Percentiles rank a stretch among this genome's conserved stretches.
Conservation (phyloP, 768 basidiomycete species). For the Tubosaeta sp. region DNA sequence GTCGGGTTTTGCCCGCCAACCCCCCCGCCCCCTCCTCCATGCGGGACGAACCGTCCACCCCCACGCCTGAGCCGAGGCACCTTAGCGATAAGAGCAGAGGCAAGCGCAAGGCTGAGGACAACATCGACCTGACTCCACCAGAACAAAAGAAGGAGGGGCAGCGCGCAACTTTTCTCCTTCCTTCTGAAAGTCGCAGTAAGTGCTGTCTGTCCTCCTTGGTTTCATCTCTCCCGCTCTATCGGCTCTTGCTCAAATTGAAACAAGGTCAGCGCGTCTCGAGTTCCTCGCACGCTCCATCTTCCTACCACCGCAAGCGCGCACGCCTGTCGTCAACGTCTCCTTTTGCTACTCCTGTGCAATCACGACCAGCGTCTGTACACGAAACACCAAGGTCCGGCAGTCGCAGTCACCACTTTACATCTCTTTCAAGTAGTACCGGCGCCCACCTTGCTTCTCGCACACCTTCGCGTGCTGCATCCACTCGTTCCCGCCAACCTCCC, state of each 20-base stretch:
- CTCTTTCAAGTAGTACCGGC: slow-evolving; percentile 35
- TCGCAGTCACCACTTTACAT: slow-evolving; percentile 21
- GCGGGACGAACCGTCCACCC: slow-evolving; percentile 29
- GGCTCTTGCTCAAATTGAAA: slow-evolving; percentile 23
- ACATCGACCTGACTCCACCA: slow-evolving; percentile 65
- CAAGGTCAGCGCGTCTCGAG: slow-evolving; percentile 52
- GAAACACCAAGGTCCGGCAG: slow-evolving; percentile 20
- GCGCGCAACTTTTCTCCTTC: slow-evolving; percentile 59
- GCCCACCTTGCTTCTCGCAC: slow-evolving; percentile 28
- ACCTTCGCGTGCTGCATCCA: slow-evolving; percentile 36
- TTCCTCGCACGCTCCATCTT: slow-evolving; percentile 63
- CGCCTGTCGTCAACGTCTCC: slow-evolving; percentile 46
- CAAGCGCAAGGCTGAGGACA: slow-evolving; percentile 73
- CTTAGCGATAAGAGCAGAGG: slow-evolving; percentile 42
- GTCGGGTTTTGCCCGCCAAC: slow-evolving; percentile 7
- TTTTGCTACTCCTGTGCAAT: slow-evolving; percentile 29
- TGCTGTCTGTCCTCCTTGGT: slow-evolving; percentile 11
- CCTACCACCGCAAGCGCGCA: slow-evolving; percentile 68
- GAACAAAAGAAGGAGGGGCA: slow-evolving; percentile 50
- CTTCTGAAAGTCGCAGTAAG: slow-evolving; percentile 55
- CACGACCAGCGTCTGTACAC: slow-evolving; percentile 27
- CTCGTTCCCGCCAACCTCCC: slow-evolving; percentile 29
- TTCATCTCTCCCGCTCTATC: slow-evolving; percentile 19
- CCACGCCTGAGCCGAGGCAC: slow-evolving; percentile 30
- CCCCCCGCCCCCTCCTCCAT: slow-evolving; percentile 11